Conservation (phyloP, 1,284 basidiomycete genomes). For the Heterobasidion annosum region DNA sequence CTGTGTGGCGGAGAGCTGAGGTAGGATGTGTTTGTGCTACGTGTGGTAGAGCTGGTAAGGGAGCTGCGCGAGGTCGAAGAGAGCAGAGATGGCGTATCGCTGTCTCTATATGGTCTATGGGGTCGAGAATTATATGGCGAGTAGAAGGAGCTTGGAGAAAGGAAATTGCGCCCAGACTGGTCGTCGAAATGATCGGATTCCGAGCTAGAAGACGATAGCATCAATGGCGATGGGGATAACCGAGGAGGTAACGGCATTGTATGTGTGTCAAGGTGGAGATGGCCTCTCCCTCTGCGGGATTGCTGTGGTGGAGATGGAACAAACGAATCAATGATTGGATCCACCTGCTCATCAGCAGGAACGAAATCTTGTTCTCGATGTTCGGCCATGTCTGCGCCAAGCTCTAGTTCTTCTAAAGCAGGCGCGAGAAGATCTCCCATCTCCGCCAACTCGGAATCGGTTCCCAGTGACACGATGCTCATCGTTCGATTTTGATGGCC, state of each 20-base stretch:
- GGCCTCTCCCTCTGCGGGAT: neutral
- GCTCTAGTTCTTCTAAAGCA: neutral
- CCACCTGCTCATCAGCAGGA: neutral
- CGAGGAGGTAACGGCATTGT: neutral
- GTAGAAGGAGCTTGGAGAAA: neutral
- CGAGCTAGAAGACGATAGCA: neutral
- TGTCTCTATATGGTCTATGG: neutral
- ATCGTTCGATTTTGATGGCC: neutral
- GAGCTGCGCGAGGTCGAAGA: conserved; percentile 34
- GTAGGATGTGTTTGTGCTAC: conserved; percentile 22
- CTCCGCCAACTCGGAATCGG: neutral
- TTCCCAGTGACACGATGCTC: neutral
- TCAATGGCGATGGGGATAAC: neutral
- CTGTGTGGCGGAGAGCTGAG: conserved; percentile 26
- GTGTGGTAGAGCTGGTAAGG: conserved; percentile 20
- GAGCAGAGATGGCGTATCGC: conserved; percentile 29
- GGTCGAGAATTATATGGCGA: neutral
- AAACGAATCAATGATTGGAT: neutral
- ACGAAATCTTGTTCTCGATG: neutral
- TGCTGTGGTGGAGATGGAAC: neutral
- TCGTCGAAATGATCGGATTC: neutral
- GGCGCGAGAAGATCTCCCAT: neutral
- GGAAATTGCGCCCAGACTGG: neutral
- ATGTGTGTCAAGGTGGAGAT: neutral
- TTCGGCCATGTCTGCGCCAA: neutral